Conservation (phyloP, 257 asterid genomes). For the Solanum neorickii region DNA sequence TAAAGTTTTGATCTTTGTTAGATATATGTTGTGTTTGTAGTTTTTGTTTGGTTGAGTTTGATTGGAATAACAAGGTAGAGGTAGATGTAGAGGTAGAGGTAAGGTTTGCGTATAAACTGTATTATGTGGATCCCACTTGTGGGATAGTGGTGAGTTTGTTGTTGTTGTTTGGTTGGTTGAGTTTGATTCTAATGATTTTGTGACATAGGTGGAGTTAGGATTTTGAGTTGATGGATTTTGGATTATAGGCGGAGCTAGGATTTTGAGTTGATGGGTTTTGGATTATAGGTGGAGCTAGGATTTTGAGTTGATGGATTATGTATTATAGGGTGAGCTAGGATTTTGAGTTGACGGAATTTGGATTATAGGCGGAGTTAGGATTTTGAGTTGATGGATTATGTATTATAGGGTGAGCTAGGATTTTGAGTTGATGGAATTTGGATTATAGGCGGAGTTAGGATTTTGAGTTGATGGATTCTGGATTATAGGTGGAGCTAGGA, state of each 20-base stretch:
- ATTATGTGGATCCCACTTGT: not conserved
- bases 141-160: not conserved
- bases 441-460: not conserved
- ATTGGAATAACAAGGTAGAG: not conserved
- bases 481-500: not conserved
- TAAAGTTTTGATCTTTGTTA: not conserved
- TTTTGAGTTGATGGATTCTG: not conserved
- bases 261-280: too few species aligned
- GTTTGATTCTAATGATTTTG: not conserved
- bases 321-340: too few species aligned
- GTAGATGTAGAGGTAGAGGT: accelerated
- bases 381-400: not conserved
- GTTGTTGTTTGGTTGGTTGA: not conserved
- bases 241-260: not conserved
- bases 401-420: not conserved
- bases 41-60: not conserved
- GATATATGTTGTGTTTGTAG: not conserved
- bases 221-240: too few species aligned
- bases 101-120: not conserved
- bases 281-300: not conserved
- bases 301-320: too few species aligned
- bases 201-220: not conserved
- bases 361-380: not conserved
- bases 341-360: too few species aligned
- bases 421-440: too few species aligned